phyloP scores from a whole-genome alignment of 352 stramenopile genomes.

The Globisporangium parvum region DNA sequence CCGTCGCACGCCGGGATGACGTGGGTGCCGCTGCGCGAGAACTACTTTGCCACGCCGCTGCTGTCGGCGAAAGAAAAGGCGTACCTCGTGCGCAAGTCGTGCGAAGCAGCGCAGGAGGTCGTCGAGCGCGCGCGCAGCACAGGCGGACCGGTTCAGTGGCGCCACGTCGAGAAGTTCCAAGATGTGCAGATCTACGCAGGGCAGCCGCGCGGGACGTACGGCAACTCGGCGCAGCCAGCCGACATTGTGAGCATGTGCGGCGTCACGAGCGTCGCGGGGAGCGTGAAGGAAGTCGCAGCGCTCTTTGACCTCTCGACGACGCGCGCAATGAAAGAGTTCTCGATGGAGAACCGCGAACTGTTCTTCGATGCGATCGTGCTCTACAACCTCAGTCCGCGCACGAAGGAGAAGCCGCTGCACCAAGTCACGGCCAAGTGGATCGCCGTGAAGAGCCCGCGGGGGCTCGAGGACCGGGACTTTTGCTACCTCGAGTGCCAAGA shows the following conservation, averaged over 20 bases:
- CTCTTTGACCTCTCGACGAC: conserved; percentile 67
- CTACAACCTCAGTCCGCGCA: conserved; percentile 55
- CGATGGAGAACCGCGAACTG: conserved; percentile 37
- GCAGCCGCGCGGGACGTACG: conserved; percentile 29
- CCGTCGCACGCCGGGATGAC: conserved; percentile 22
- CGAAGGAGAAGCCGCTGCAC: conserved; percentile 72
- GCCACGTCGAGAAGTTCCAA: conserved; percentile 68
- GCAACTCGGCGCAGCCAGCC: conserved; percentile 18
- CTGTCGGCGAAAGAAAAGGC: conserved; percentile 56
- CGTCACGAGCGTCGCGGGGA: conserved; percentile 66
- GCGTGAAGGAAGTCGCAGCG: conserved; percentile 61
- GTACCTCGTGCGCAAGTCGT: conserved; percentile 79
- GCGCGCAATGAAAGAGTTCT: conserved; percentile 69
- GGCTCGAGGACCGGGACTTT: conserved; percentile 64
- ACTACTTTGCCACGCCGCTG: conserved; percentile 69
- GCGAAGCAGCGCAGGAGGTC: conserved; percentile 71
- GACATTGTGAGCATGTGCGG: conserved; percentile 58
- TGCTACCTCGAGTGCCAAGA: conserved; percentile 82
- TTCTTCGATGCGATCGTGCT: conserved; percentile 74
- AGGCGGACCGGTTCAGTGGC: conserved; percentile 64
- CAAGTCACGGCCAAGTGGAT: conserved; percentile 85
- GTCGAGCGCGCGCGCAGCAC: conserved; percentile 60
- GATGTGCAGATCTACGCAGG: conserved; percentile 75
- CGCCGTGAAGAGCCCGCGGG: conserved; percentile 46
- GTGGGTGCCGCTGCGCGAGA: conserved; percentile 70